Base-by-base conservation (phyloP, 2,329 filamentous ascomycete genomes). In the Metarhizium robertsii region DNA sequence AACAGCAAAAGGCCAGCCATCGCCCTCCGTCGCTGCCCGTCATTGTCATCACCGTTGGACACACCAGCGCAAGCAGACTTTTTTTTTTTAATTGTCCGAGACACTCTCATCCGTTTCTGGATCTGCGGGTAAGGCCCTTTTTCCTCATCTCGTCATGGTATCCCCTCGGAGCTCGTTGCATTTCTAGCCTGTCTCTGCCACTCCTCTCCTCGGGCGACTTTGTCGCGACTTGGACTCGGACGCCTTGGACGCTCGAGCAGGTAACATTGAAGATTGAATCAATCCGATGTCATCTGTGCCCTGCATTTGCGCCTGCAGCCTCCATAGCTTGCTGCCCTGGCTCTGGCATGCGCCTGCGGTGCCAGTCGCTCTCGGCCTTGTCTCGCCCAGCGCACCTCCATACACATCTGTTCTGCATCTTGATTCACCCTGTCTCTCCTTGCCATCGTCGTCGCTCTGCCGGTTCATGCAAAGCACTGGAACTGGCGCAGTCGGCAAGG, bases 391-490 rank as follows among this genome's bases (percentile, higher is more conserved):
- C 18, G 16, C 50, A 42, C 48, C 10, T 32, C 5, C 10, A 32
- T n/a, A 25, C 25, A 30, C 10, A 13, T 18, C 5, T 4, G 7
- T 4, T 48, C 45, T 48, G 45, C 11, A 8, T 29, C 11, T 10
- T 53, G 16, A 45, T 45, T 45, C 36, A 25, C 18, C 10, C 13
- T 25, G 45, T 50, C 16, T 14, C 29, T 25, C 34, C 30, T 20
- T 38, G 30, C 20, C 48, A 38, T 38, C 32, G 16, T 36, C 32
- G 30, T 34, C 47, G 32, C n/a, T 50, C 34, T 50, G 48, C 48
- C 8, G 20, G 47, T 53, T 51, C 47, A 48, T 54, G 52, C 48
- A 50, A n/a, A 25, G 51, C 25, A 36, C 48, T 38, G 34, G 48
- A 25, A 30, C 47, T 49, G 32, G 49, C 52, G 49, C 52, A 50